phyloP scores from a whole-genome alignment of 805 yeast genomes.

The Yarrowia alimentaria region DNA sequence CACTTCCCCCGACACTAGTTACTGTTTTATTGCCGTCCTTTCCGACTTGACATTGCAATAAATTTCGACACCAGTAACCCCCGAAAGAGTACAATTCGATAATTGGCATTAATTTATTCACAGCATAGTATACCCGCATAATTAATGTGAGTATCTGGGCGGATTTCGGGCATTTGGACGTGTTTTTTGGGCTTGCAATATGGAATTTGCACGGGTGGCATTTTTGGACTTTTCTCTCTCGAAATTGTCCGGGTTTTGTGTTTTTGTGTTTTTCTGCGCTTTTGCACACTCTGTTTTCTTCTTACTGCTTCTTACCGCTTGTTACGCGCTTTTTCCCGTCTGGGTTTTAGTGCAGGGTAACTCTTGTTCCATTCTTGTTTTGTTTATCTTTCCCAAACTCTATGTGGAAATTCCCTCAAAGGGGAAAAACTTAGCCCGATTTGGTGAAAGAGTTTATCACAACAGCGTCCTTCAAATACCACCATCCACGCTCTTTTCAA shows the following conservation, averaged over 20 bases:
- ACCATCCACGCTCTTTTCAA: slow-evolving; percentile 10
- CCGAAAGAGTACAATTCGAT: slow-evolving; percentile 27
- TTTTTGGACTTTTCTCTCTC: background rate
- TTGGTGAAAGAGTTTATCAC: slow-evolving; percentile 24
- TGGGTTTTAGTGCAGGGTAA: slow-evolving; percentile 18
- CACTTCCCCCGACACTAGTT: slow-evolving; percentile 18
- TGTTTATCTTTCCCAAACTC: slow-evolving; percentile 18
- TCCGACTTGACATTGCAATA: slow-evolving; percentile 20
- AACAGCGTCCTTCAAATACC: slow-evolving; percentile 16
- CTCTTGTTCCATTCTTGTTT: slow-evolving; percentile 15
- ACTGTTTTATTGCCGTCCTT: slow-evolving; percentile 20
- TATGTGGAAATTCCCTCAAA: slow-evolving; percentile 23
- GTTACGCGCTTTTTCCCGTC: too few species aligned
- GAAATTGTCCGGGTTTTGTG: background rate
- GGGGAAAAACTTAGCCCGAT: slow-evolving; percentile 26
- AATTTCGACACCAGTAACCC: slow-evolving; percentile 20
- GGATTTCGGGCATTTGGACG: background rate
- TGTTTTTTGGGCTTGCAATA: slow-evolving; percentile 2
- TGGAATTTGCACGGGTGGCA: slow-evolving; percentile 4
- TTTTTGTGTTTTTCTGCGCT: slow-evolving; percentile 1
- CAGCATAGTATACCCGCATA: slow-evolving; percentile 28
- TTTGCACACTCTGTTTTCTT: slow-evolving; percentile 1
- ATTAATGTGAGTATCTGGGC: slow-evolving; percentile 24
- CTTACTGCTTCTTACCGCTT: slow-evolving; percentile 11
- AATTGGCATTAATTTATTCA: slow-evolving; percentile 27